These are phyloP conservation scores for Hypomontagnella monticulosa DNA, from an alignment of 495 filamentous ascomycete species.

Conservation along the genomic window DNA sequence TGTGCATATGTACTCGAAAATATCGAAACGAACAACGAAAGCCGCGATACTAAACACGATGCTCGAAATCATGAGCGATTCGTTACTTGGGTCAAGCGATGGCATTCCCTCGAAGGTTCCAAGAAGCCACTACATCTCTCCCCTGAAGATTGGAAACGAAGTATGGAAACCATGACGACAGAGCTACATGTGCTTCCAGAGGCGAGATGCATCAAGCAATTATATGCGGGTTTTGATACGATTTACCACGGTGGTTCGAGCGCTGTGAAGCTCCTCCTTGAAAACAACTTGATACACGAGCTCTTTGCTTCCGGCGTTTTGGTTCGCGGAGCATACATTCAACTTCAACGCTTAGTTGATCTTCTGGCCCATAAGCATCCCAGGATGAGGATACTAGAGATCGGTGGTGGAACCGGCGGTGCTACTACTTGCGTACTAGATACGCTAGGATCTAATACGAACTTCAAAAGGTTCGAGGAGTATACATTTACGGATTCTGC, in stretches of 20 bases:
- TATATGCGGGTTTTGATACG: slow-evolving; percentile 43
- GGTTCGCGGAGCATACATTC: slow-evolving; percentile 37
- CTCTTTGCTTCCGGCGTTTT: slow-evolving; percentile 49
- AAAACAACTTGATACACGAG: slow-evolving; percentile 48
- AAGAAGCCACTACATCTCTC: slow-evolving; percentile 8
- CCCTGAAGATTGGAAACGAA: neutral
- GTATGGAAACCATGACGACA: neutral
- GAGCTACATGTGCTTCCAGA: slow-evolving; percentile 2
- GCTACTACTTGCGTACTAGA: slow-evolving; percentile 52
- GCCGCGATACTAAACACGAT: neutral
- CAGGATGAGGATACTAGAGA: slow-evolving; percentile 57
- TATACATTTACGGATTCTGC: slow-evolving; percentile 63
- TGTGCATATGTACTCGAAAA: slow-evolving; percentile 2
- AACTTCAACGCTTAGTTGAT: slow-evolving; percentile 35
- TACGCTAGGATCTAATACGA: slow-evolving; percentile 35
- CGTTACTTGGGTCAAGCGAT: slow-evolving; percentile 1
- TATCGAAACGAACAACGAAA: slow-evolving; percentile 1
- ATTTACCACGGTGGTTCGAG: slow-evolving; percentile 50
- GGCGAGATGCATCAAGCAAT: neutral
- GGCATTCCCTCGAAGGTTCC: neutral
- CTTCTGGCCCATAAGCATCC: slow-evolving; percentile 47
- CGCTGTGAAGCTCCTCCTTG: slow-evolving; percentile 51
- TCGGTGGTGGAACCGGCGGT: slow-evolving; percentile 64
- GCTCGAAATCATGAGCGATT: slow-evolving; percentile 1
- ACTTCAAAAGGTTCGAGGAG: slow-evolving; percentile 28